Percentiles rank a stretch among this genome's conserved stretches.
phyloP scores from a whole-genome alignment of 768 basidiomycete species.

The Ramaria rubella region DNA sequence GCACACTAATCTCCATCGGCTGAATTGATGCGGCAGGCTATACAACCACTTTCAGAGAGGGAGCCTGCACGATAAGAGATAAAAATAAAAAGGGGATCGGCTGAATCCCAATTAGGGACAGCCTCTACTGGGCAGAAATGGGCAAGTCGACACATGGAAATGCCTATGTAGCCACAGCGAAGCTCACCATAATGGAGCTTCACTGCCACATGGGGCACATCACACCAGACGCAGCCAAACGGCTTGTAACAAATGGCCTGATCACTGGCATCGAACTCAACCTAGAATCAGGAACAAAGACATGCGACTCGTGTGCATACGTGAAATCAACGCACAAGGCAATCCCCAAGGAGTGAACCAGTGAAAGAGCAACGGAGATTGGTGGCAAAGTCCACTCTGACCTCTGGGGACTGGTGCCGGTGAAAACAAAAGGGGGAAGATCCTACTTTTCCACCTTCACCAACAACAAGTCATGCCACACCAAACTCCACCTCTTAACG shows the following conservation, averaged over 20 bases:
- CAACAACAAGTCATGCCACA: too few species aligned
- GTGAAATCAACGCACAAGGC: conserved; percentile 34
- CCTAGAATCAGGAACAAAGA: too few species aligned
- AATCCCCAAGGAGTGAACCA: conserved; percentile 17
- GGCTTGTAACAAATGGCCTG: conserved; percentile 24
- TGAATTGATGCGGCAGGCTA: too few species aligned
- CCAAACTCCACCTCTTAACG: too few species aligned
- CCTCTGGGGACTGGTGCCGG: too few species aligned
- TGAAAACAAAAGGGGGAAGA: too few species aligned
- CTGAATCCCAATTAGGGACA: conserved; percentile 16
- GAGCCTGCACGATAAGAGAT: conserved; percentile 15
- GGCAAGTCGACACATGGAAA: conserved; percentile 20
- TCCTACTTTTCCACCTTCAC: conserved; percentile 12
- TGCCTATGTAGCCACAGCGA: too few species aligned
- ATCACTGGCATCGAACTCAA: conserved; percentile 27
- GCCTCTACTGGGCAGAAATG: conserved; percentile 13
- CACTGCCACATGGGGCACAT: too few species aligned
- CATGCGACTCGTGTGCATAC: conserved; percentile 39
- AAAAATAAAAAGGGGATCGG: conserved; percentile 18
- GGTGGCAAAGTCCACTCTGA: too few species aligned
- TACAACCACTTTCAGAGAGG: too few species aligned
- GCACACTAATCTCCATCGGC: too few species aligned
- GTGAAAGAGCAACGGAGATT: neutral
- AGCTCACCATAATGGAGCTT: conserved; percentile 22
- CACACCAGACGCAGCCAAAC: too few species aligned